These are phyloP conservation scores for Silene coronaria DNA, from an alignment of 179 eudicot genomes.

Conservation along the genomic window DNA sequence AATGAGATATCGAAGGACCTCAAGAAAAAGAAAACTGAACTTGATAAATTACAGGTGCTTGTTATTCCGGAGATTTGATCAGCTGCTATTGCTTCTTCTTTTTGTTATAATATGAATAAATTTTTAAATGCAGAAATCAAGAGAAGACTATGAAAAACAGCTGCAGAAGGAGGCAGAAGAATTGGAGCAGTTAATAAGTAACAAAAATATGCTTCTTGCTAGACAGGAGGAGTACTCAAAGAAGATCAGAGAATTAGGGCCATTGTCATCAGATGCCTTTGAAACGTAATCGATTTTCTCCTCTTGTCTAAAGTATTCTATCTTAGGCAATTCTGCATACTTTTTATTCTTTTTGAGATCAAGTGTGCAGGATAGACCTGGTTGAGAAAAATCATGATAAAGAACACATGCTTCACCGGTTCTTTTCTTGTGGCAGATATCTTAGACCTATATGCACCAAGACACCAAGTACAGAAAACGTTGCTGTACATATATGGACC, in stretches of 20 bases:
- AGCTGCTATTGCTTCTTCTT: slow-evolving; percentile 9
- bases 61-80: slow-evolving; percentile 3
- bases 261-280: slow-evolving; percentile 86
- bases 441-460: background rate
- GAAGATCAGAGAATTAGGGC: slow-evolving; percentile 91
- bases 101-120: slow-evolving; percentile 13
- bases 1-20: slow-evolving; percentile 50
- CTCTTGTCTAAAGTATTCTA: background rate
- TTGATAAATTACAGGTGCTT: slow-evolving; percentile 63
- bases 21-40: slow-evolving; percentile 57
- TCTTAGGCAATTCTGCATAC: background rate
- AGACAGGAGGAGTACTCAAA: slow-evolving; percentile 87
- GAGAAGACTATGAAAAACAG: slow-evolving; percentile 56
- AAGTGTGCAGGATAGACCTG: background rate
- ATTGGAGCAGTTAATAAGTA: slow-evolving; percentile 72
- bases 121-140: slow-evolving; percentile 24
- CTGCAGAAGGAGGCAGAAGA: slow-evolving; percentile 85
- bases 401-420: background rate
- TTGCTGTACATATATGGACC: background rate
- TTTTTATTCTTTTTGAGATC: background rate
- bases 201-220: slow-evolving; percentile 65
- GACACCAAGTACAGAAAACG: no score
- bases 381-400: background rate
- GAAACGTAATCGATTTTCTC: slow-evolving; percentile 51
- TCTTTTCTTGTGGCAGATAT: background rate